Percentiles rank a stretch among this genome's conserved stretches.
Evolutionary conservation across 2,329 filamentous ascomycete genomes (phyloP).

Genomic region (Lecanicillium sp.): DNA sequence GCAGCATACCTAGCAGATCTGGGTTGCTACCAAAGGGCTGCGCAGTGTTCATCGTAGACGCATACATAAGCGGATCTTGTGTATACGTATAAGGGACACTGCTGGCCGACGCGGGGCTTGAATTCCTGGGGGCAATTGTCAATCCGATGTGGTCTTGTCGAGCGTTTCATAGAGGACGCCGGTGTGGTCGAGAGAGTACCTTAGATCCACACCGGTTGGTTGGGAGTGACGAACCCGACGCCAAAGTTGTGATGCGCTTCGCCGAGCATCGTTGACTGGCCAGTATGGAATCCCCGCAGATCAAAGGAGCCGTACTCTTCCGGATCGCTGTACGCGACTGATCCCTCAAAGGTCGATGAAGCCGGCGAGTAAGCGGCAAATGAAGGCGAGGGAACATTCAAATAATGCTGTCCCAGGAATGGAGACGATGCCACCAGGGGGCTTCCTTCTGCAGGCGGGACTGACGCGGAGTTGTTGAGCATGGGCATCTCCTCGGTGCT

Average conservation of each 20-base stretch:
- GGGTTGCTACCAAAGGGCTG: slow-evolving; percentile 32
- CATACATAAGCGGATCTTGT: slow-evolving; percentile 26
- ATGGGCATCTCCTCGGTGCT: slow-evolving; percentile 55
- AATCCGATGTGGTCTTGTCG: slow-evolving; percentile 41
- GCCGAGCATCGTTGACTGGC: slow-evolving; percentile 38
- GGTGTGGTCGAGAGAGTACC: slow-evolving; percentile 30
- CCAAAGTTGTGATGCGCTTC: slow-evolving; percentile 33
- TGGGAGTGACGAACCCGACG: slow-evolving; percentile 56
- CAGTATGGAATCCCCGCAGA: slow-evolving; percentile 32
- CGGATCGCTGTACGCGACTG: slow-evolving; percentile 54
- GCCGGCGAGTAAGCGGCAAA: slow-evolving; percentile 55
- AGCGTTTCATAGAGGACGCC: slow-evolving; percentile 23
- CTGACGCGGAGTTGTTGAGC: slow-evolving; percentile 40
- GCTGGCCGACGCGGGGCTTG: slow-evolving; percentile 23
- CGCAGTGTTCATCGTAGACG: slow-evolving; percentile 22
- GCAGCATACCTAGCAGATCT: slow-evolving; percentile 35
- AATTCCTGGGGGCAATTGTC: slow-evolving; percentile 45
- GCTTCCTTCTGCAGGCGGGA: slow-evolving; percentile 41
- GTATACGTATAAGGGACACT: slow-evolving; percentile 37
- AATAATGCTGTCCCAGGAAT: slow-evolving; percentile 47
- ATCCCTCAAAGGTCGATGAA: slow-evolving; percentile 56
- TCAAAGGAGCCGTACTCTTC: slow-evolving; percentile 49
- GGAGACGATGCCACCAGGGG: slow-evolving; percentile 50
- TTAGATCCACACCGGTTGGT: slow-evolving; percentile 54
- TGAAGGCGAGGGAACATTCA: slow-evolving; percentile 55